Base-by-base conservation (phyloP, 1,139 yeast genomes). In the Nakaseomyces sp. region DNA sequence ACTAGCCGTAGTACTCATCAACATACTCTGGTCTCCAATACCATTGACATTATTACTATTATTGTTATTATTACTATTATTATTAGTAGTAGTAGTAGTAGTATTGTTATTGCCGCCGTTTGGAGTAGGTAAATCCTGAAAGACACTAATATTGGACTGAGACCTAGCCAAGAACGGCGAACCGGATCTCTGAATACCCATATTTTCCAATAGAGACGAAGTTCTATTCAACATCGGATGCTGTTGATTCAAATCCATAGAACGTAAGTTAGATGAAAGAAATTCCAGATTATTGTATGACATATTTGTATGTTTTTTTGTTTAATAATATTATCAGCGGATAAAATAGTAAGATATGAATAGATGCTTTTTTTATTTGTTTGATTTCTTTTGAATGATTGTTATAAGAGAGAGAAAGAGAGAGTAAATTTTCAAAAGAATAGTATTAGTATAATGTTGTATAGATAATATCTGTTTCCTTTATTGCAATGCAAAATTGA, bases 171-270 rank as follows among this genome's bases (percentile, higher is more conserved):
- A 15, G 15, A 41, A 41, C 20, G 43, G 43, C 25, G 43, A 41
- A 4, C 35, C 19, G 9, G 28, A 28, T 26, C 43, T 41, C 19
- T 41, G 43, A 24, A 41, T 12, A 33, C 43, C 43, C 37, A 41
- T 33, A n/a, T 33, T 30, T 9, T 41, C 43, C 17, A 41, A 8
- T 17, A 41, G 15, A 10, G 43, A 35, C 20, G 40, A 35, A 28
- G 43, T 26, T 22, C 43, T 33, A 26, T 41, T 33, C 26, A 41
- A 16, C 40, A 12, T 9, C 16, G 20, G 41, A 40, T 18, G 32
- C 19, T n/a, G n/a, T n/a, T n/a, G 32, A 15, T 32, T 32, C 15
- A 32, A 10, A 7, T 32, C 36, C 12, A 32, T 17, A n/a, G 36
- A 32, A 22, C 38, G 38, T 28, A 35, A n/a, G 18, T 35, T 35